Base-by-base conservation (phyloP, 2,329 filamentous ascomycete genomes). In the Ophiobolus disseminans region DNA sequence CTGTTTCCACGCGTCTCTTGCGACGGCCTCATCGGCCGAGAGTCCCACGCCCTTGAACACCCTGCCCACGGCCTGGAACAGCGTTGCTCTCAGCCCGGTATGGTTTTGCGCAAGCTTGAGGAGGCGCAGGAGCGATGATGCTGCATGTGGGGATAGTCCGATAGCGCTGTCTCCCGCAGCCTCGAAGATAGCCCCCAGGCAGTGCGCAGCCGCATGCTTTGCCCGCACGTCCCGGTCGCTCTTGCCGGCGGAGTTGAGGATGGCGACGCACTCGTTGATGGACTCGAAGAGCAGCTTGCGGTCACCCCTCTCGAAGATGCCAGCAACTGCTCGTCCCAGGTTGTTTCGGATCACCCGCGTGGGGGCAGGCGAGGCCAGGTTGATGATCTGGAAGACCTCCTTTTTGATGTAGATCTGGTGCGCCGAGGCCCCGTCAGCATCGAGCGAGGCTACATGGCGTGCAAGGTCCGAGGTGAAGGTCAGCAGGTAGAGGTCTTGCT, bases 1-100 rank as follows among this genome's bases (percentile, higher is more conserved):
- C 70, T 93, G 89, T 73, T 97, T 99, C 91, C 91, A 97, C 13
- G 95, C 84, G 70, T 97, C 92, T 65, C 91, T 86, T n/a, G 89
- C 89, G 28, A 92, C 80, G 45, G 78, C 80, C 73, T 99, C 94
- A 62, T 99, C 94, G 63, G 93, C 81, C 51, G 90, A 91, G 4
- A 81, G 80, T 45, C 84, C 82, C 21, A 97, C 84, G 72, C 92
- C 93, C 49, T 81, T 82, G 20, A 87, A 80, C 31, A 97, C 83
- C 75, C 91, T 92, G 32, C 84, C 86, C 39, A 96, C 74, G 1
- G 91, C 85, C 35, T 80, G 82, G 66, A 96, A 90, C 17, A 91
- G 81, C 14, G 90, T 86, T 13, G 89, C 90, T 50, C 92, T 86
- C 45, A 96, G 77, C 0, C 92, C 94, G 0, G 91, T 87, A 78